A percentile compares a stretch with the other conserved stretches of the same genome.
Evolutionary conservation across 352 stramenopile genomes (phyloP).

Genomic region (Pythium dissimile): DNA sequence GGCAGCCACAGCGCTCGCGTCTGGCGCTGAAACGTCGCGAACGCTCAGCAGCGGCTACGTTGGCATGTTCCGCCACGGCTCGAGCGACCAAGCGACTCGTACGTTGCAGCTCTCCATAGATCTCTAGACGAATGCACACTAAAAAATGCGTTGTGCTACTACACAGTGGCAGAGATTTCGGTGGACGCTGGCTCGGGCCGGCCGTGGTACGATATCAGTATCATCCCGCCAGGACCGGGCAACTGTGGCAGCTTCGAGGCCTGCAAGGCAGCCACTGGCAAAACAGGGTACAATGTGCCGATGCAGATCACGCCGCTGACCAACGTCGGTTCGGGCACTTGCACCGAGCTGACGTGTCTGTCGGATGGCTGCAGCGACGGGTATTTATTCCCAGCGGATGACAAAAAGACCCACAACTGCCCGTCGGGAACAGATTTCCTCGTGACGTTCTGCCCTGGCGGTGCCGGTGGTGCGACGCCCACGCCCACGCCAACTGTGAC

Average conservation of each 20-base stretch:
- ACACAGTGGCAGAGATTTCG: constrained; percentile 21
- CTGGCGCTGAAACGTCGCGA: constrained; percentile 28
- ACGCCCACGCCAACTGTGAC: constrained; percentile 10
- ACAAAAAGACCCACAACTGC: constrained; percentile 62
- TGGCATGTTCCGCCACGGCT: constrained; percentile 65
- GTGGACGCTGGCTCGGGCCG: constrained; percentile 6
- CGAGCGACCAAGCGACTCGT: constrained; percentile 35
- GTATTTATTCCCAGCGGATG: constrained; percentile 57
- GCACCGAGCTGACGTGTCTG: constrained; percentile 40
- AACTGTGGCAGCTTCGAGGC: constrained; percentile 48
- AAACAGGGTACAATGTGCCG: constrained; percentile 61
- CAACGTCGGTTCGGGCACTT: constrained; percentile 40
- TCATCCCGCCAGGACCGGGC: constrained; percentile 36
- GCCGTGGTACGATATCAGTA: constrained; percentile 27
- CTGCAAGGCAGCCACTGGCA: constrained; percentile 42
- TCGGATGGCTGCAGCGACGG: constrained; percentile 49
- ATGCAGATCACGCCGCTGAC: constrained; percentile 48
- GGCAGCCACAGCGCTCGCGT: constrained; percentile 23
- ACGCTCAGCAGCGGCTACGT: constrained; percentile 34
- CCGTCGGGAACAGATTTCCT: constrained; percentile 45
- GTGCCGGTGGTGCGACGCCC: constrained; percentile 25
- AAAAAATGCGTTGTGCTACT: background rate
- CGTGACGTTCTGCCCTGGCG: constrained; percentile 67
- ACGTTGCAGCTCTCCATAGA: background rate
- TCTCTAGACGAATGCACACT: background rate